Conservation (phyloP, 805 yeast genomes). For the Metschnikowia reukaufii region DNA sequence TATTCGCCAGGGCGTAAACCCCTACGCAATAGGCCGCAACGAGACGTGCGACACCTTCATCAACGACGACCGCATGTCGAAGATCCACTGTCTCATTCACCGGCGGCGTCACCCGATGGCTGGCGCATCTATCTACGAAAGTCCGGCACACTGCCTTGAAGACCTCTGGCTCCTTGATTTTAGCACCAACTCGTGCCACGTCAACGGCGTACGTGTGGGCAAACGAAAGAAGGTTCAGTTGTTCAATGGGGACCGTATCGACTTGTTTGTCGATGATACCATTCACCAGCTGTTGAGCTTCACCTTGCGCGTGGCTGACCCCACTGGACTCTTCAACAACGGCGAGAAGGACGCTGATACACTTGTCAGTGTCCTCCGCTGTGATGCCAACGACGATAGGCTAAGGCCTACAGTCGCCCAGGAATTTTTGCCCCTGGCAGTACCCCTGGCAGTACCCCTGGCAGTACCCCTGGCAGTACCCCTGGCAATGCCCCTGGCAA, state of each 20-base stretch:
- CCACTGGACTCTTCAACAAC: constrained; percentile 62
- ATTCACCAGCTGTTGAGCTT: constrained; percentile 55
- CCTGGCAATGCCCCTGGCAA: background rate
- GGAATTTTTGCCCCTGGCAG: constrained; percentile 10
- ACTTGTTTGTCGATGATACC: constrained; percentile 61
- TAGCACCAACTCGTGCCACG: constrained; percentile 76
- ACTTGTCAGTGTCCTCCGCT: constrained; percentile 26
- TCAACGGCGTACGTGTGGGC: constrained; percentile 60
- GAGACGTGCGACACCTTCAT: constrained; percentile 60
- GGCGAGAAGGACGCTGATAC: constrained; percentile 32
- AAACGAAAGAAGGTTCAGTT: constrained; percentile 62
- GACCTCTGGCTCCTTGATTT: constrained; percentile 79
- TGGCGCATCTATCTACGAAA: constrained; percentile 53
- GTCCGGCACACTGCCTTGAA: constrained; percentile 71
- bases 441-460: background rate
- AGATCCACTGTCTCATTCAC: constrained; percentile 72
- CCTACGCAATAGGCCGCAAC: constrained; percentile 73
- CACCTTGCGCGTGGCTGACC: constrained; percentile 52
- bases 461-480: background rate
- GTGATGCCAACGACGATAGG: constrained; percentile 29
- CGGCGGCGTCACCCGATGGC: constrained; percentile 61
- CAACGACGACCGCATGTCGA: constrained; percentile 76
- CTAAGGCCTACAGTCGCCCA: constrained; percentile 27
- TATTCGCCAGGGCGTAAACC: constrained; percentile 66
- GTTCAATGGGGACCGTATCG: constrained; percentile 63